Evolutionary conservation across 768 basidiomycete genomes (phyloP), one percentile per base, ranked within the genome.

Genomic region (Boletus rubropictus): DNA sequence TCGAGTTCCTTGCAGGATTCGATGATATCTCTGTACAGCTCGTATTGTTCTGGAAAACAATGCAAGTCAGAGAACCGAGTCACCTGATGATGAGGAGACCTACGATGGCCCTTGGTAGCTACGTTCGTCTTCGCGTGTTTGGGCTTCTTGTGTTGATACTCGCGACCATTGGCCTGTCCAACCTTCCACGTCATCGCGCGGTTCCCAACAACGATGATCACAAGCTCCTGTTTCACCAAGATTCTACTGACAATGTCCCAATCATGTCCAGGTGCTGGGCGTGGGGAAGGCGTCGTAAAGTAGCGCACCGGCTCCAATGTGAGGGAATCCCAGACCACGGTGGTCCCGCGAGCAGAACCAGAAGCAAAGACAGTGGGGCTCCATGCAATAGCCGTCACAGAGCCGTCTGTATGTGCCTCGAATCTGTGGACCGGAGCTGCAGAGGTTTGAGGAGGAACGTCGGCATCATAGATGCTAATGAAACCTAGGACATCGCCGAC

Each of bases 151-250:
- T 18, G 53, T 5, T 62, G 49, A 46, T 68, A 57, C 11, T 50
- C 58, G 15, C 55, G 52, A 42, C 57, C 63, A 0, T 63, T 57
- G 10, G 72, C 68, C 2, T 68, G 70, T 4, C 79, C 83, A 5
- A 81, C 79, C 54, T 74, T 78, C 84, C 86, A 91, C 1, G 82
- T 74, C 61, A 86, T 67, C 3, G 87, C 78, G 34, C 74, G 67
- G 49, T 76, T 78, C 8, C 81, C 86, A 4, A 84, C 74, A 27
- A 71, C 70, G 10, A 78, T 80, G 37, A 89, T 59, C 20, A 91
- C 48, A 10, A 79, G 68, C 29, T 77, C 76, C 3, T 72, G 61
- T 35, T 73, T 73, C 7, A 90, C 55, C 10, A 81, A 46, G 27
- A 91, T 80, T 56, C 79, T 77, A 28, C 68, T 69, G 15, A 87